Evolutionary conservation across 73 alveolate species (phyloP).

Genomic region (Tetrahymena thermophila): DNA sequence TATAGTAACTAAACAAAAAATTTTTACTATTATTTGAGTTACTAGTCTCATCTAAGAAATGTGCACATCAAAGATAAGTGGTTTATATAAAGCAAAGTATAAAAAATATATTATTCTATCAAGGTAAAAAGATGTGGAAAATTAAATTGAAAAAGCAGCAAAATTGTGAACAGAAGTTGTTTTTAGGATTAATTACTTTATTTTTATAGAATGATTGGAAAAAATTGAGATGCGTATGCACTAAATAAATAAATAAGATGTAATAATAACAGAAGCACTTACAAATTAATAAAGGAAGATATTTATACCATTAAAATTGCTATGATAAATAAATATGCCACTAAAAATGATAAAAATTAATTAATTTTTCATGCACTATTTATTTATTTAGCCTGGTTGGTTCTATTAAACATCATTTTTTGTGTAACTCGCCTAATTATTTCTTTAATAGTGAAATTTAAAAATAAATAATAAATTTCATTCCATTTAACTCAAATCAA

Average conservation of each 20-base stretch:
- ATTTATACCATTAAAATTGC: not conserved
- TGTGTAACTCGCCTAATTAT: not conserved
- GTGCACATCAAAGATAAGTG: too few species aligned
- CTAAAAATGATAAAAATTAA: too few species aligned
- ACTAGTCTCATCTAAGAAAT: too few species aligned
- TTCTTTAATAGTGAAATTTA: not conserved
- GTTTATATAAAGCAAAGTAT: too few species aligned
- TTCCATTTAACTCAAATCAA: not conserved
- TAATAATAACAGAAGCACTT: not conserved
- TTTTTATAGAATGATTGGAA: not conserved
- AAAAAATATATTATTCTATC: too few species aligned
- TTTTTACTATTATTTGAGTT: too few species aligned
- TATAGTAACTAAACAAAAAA: too few species aligned
- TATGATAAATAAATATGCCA: not conserved
- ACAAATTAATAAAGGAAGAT: not conserved
- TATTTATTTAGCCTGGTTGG: not conserved
- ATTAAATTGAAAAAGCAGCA: too few species aligned
- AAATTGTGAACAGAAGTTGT: not conserved
- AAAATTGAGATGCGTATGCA: not conserved
- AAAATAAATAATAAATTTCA: too few species aligned
- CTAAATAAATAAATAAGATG: not conserved
- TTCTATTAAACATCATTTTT: not conserved
- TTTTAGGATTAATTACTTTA: too few species aligned
- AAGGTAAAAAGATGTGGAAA: not conserved
- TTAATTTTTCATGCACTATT: not conserved